Base-by-base conservation (phyloP, 768 basidiomycete species). In the Mycena indigotica region DNA sequence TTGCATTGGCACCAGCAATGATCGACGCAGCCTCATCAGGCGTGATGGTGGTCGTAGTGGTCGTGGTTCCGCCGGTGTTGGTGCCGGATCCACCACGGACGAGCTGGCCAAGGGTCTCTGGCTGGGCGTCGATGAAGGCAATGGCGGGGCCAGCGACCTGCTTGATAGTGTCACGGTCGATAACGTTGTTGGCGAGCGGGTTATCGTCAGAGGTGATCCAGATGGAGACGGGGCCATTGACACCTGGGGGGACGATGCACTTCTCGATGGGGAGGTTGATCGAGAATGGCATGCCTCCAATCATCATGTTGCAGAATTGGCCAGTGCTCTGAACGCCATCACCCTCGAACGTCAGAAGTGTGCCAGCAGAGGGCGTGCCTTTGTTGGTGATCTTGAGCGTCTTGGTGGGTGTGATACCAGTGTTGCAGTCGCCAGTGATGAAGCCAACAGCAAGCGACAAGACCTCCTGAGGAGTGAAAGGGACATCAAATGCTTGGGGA, bases 151-250 rank as follows among this genome's bases (percentile, higher is more conserved):
- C 91, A 3, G 90, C 90, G 58, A 92, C 73, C 68, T 87, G 71
- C 53, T 79, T 73, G 62, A 71, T 73, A 52, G 74, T 75, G 46
- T 78, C 80, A 57, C 86, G 84, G 66, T 86, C 79, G 21, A 73
- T 67, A 61, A 84, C 81, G 71, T 87, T 80, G 74, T 83, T 84
- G 69, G 80, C 63, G 28, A 93, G 74, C 2, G 90, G 87, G 61
- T 85, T 82, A 53, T 68, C 69, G 66, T 85, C 80, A 19, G 78
- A 78, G 28, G 88, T 91, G 75, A 93, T 72, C 72, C 75, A 92
- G 68, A 93, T 70, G 24, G 82, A 86, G 64, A 92, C 86, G 60
- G 88, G 86, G 40, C 92, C 91, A 69, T 88, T 84, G 69, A 92
- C 75, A 53, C 82, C 82, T 0, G 58, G 30, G 32, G 91, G 93